Percentiles rank a stretch among this genome's conserved stretches.
Conservation (phyloP, 176 grass and related monocot genomes). For the Lolium perenne region DNA sequence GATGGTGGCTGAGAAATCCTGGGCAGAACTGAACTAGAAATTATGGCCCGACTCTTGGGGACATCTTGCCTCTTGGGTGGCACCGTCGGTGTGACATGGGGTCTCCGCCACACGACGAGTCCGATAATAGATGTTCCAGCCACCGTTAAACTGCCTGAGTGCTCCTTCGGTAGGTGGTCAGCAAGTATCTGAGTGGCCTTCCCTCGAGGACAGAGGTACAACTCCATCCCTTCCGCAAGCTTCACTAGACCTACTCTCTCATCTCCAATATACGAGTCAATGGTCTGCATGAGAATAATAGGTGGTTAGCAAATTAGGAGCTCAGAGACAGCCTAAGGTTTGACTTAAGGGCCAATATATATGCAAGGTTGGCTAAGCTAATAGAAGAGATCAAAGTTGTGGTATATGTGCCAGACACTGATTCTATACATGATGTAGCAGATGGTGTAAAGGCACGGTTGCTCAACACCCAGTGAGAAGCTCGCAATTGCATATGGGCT, state of each 20-base stretch:
- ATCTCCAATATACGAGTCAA: constrained; percentile 62
- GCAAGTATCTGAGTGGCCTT: constrained; percentile 56
- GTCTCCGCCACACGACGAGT: constrained; percentile 70
- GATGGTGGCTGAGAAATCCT: background rate
- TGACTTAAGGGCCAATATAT: constrained; percentile 41
- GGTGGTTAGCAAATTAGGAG: background rate
- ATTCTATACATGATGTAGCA: constrained; percentile 75
- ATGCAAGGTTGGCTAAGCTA: constrained; percentile 59
- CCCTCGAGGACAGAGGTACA: constrained; percentile 72
- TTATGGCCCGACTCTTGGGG: constrained; percentile 40
- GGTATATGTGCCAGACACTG: constrained; percentile 69
- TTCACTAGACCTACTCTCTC: constrained; percentile 71
- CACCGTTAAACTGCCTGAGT: constrained; percentile 32
- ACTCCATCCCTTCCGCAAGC: constrained; percentile 56
- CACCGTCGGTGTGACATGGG: constrained; percentile 39
- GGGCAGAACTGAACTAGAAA: constrained; percentile 36
- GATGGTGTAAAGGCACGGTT: constrained; percentile 74
- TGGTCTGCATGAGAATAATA: constrained; percentile 49
- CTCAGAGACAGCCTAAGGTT: background rate
- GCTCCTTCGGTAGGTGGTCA: constrained; percentile 58
- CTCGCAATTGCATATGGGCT: constrained; percentile 73
- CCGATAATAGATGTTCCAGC: constrained; percentile 43
- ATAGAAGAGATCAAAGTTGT: constrained; percentile 71
- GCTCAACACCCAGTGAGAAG: constrained; percentile 76
- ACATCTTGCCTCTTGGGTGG: constrained; percentile 43